Conservation (phyloP, 257 asterid species). For the Petrea volubilis region DNA sequence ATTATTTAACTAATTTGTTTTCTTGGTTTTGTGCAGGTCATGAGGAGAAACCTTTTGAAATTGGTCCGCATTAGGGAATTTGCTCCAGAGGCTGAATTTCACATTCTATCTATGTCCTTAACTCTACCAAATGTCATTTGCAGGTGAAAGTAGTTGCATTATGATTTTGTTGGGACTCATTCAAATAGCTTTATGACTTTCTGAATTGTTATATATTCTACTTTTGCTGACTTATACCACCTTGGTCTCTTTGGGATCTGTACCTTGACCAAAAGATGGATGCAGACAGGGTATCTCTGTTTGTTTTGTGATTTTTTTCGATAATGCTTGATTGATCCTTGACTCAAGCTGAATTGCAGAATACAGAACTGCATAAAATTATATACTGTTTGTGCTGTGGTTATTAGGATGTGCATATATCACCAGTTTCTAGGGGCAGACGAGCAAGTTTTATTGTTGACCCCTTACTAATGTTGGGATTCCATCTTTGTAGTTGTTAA, state of each 20-base stretch:
- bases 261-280: neutral
- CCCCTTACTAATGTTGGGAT: neutral
- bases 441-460: neutral
- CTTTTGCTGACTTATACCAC: neutral
- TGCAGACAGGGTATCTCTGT: neutral
- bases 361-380: neutral
- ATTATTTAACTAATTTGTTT: neutral
- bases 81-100: slow-evolving; percentile 93
- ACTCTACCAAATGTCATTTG: slow-evolving; percentile 84
- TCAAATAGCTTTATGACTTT: neutral
- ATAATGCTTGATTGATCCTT: neutral
- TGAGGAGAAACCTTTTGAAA: slow-evolving; percentile 93
- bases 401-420: neutral
- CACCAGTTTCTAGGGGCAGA: neutral
- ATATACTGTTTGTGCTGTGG: neutral
- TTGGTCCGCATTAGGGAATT: slow-evolving; percentile 83
- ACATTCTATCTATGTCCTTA: slow-evolving; percentile 42
- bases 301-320: neutral
- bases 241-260: neutral
- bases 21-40: slow-evolving; percentile 55
- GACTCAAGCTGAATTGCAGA: neutral
- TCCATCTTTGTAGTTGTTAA: neutral
- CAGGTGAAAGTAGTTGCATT: slow-evolving; percentile 52
- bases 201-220: neutral
- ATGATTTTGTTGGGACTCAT: neutral